Percentiles rank a stretch among this genome's conserved stretches.
phyloP scores from a whole-genome alignment of 768 basidiomycete species.

The Tylopilus sp. region DNA sequence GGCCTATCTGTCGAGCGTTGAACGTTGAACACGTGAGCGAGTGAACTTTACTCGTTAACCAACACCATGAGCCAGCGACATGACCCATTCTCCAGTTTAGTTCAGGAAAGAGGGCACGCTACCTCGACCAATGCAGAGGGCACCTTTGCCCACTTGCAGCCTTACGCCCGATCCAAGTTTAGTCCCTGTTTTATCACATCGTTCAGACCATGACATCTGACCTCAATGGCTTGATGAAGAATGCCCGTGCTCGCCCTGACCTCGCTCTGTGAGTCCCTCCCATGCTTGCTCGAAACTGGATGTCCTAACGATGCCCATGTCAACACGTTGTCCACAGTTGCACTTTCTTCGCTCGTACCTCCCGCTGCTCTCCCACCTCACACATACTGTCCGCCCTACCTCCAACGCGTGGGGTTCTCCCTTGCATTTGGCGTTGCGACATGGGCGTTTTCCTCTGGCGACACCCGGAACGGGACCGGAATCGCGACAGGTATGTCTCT shows the following conservation, averaged over 20 bases:
- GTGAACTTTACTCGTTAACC: too few species aligned
- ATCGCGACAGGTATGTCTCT: conserved; percentile 31
- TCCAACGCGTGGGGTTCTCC: conserved; percentile 42
- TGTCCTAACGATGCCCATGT: too few species aligned
- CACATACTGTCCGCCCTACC: conserved; percentile 38
- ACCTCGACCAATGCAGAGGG: conserved; percentile 19
- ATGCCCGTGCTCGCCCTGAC: conserved; percentile 30
- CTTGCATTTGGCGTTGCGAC: conserved; percentile 43
- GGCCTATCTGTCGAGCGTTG: not conserved
- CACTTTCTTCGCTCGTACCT: conserved; percentile 35
- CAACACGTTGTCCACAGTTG: too few species aligned
- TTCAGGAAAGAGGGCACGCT: not conserved
- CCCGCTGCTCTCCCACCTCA: conserved; percentile 28
- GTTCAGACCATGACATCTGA: conserved; percentile 13
- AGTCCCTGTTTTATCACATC: conserved; percentile 10
- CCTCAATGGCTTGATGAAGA: conserved; percentile 13
- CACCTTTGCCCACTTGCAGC: conserved; percentile 25
- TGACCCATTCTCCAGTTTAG: not conserved
- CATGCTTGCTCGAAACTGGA: too few species aligned
- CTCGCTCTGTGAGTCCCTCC: conserved; percentile 31
- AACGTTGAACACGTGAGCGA: too few species aligned
- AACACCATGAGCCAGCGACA: conserved; percentile 7
- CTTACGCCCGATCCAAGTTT: conserved; percentile 32
- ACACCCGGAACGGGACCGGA: conserved; percentile 42
- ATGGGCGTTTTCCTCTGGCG: conserved; percentile 39